Percentiles rank a stretch among this genome's conserved stretches.
Conservation (phyloP, 2,329 filamentous ascomycete species). For the Aspergillus transmontanensis region DNA sequence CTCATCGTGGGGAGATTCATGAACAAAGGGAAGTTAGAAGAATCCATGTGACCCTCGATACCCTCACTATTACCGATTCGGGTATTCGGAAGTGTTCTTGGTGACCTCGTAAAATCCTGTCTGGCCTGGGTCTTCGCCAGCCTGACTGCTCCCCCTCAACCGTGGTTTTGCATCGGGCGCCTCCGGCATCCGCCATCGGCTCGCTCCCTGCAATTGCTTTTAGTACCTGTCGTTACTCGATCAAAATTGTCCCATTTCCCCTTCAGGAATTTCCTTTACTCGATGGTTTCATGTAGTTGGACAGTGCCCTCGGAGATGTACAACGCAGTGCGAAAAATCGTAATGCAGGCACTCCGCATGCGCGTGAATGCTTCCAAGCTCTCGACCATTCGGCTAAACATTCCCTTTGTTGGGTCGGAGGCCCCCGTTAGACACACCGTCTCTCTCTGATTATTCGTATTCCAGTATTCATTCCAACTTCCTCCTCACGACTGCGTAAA, state of each 20-base stretch:
- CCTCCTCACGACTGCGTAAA: not conserved
- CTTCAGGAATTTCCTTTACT: slow-evolving; percentile 23
- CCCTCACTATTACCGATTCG: slow-evolving; percentile 28
- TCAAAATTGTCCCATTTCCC: slow-evolving; percentile 29
- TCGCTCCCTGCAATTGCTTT: slow-evolving; percentile 9
- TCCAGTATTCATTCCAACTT: not conserved
- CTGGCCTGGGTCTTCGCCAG: not conserved
- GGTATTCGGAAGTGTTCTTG: slow-evolving; percentile 8
- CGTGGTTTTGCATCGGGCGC: slow-evolving; percentile 28
- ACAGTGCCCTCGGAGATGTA: not conserved
- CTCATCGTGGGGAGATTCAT: not conserved
- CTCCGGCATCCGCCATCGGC: slow-evolving; percentile 30
- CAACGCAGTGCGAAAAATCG: not conserved
- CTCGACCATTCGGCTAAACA: slow-evolving; percentile 1
- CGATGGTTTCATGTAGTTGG: slow-evolving; percentile 11
- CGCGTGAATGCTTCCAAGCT: not conserved
- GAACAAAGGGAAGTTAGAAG: not conserved
- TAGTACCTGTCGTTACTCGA: slow-evolving; percentile 27
- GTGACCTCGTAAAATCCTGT: slow-evolving; percentile 2
- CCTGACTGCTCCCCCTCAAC: slow-evolving; percentile 11
- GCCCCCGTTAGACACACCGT: not conserved
- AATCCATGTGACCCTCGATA: slow-evolving; percentile 13
- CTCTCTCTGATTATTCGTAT: not conserved
- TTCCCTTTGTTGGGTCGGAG: not conserved
- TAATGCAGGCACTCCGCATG: slow-evolving; percentile 1